Evolutionary conservation across 2,329 filamentous ascomycete species (phyloP).

Genomic region (Thielaviopsis euricoi): DNA sequence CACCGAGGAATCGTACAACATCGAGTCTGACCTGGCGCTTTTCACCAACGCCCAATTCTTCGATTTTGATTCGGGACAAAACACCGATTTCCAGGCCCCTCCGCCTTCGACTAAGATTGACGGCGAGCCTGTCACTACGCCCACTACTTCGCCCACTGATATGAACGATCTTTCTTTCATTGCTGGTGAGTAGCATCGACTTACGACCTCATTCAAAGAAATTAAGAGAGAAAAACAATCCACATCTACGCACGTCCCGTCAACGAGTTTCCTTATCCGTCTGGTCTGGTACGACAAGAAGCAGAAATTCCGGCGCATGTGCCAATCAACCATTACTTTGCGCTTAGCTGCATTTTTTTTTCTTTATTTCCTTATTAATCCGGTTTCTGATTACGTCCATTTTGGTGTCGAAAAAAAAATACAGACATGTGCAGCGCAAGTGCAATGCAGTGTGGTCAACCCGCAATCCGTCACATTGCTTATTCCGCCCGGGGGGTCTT

Average conservation of each 20-base stretch:
- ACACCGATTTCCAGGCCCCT: slow-evolving; percentile 37
- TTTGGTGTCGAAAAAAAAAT: neutral
- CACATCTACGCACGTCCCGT: neutral
- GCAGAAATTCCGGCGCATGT: neutral
- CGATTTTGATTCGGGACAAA: slow-evolving; percentile 55
- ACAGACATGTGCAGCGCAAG: neutral
- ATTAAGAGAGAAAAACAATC: neutral
- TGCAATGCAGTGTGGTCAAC: neutral
- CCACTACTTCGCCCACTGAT: slow-evolving; percentile 7
- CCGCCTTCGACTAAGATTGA: slow-evolving; percentile 25
- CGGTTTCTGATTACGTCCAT: neutral
- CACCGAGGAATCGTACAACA: slow-evolving; percentile 40
- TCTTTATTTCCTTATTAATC: neutral
- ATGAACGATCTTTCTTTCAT: slow-evolving; percentile 17
- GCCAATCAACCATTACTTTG: neutral
- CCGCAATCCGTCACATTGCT: neutral
- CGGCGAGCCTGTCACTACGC: slow-evolving; percentile 17
- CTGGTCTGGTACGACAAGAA: neutral
- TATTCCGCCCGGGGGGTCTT: neutral
- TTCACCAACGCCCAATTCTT: slow-evolving; percentile 76
- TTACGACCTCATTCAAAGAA: neutral
- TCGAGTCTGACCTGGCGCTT: slow-evolving; percentile 57
- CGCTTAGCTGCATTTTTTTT: neutral
- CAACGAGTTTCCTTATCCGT: neutral
- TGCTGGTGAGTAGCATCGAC: slow-evolving; percentile 2